Base-by-base conservation (phyloP, 768 basidiomycete species). In the Calocybe indica region DNA sequence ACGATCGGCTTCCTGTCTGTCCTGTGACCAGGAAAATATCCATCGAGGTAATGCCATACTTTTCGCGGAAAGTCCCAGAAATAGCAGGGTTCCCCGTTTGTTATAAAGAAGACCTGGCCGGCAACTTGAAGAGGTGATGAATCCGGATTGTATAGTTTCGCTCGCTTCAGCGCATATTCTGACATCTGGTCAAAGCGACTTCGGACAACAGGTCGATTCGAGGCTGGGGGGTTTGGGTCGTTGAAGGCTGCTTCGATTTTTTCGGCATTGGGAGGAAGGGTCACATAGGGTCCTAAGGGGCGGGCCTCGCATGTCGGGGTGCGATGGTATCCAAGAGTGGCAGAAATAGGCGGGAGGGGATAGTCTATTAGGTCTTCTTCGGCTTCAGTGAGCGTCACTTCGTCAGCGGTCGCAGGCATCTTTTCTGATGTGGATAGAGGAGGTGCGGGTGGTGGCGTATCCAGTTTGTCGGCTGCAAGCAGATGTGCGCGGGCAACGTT, bases 401-500 rank as follows among this genome's bases (percentile, higher is more conserved):
- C 73, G 31, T 70, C 68, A 32, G 67, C 39, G 8, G 61, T 50
- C 29, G 54, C 38, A n/a, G 75, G 66, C 8, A 60, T 45, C 47
- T 69, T 66, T 41, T 74, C 68, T 36, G 59, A 58, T 3, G 57
- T 53, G 35, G 66, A 64, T 1, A 72, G 54, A 30, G 71, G 61
- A 12, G 74, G 67, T 11, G 72, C 66, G 1, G 77, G 72, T 15
- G 77, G 69, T 0, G 76, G 70, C 9, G 74, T 68, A 42, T 72
- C 74, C 37, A 99, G 80, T 60, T 83, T 88, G 72, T 97, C 94
- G 14, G 89, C 86, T 8, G 96, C 96, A 44, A 98, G 79, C 10
- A 99, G 70, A 62, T 99, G 96, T 3, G 93, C 94, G 57, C 87
- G 80, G 1, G 93, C 95, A 51, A 95, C 85, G 63, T 99, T 99